Base-by-base conservation (phyloP, 2,329 filamentous ascomycete genomes). In the Alternaria solani region DNA sequence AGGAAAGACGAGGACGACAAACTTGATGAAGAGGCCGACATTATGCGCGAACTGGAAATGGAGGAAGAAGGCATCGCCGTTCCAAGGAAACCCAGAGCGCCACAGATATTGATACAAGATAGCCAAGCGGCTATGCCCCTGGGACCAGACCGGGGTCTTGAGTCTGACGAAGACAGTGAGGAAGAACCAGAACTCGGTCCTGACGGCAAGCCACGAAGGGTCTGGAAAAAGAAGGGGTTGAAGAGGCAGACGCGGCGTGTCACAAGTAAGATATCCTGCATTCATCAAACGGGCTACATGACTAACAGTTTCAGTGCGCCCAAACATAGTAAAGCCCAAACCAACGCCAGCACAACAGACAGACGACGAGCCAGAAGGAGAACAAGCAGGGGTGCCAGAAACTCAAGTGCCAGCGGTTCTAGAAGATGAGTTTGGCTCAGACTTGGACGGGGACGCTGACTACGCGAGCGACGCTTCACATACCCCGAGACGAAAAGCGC, bases 151-250 rank as follows among this genome's bases (percentile, higher is more conserved):
- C 74, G 77, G 26, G 75, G 68, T 23, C 63, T 73, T 11, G 76
- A 76, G 28, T 91, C 90, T 58, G 87, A 90, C 57, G 88, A 89
- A 68, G 84, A 86, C n/a, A 84, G 85, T 38, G 79, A 81, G 0
- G 73, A 75, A 4, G 74, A 78, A n/a, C 71, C 71, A 28, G 68
- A 65, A 14, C 57, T 84, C 12, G 86, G 82, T 53, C 82, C 81
- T n/a, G 80, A 87, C 68, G 88, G 88, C 2, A 82, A 86, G 63
- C 88, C 88, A 2, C 75, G 88, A 38, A 86, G 84, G 55, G 78
- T 87, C 1, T 94, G 86, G 82, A 94, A 94, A 83, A 95, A 95
- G 85, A 92, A 91, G 81, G 91, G 91, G 0, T 86, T 91, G 75
- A 95, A 95, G 82, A 84, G 92, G 62, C 92, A 91, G 56, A 94